Evolutionary conservation across 1,139 yeast species (phyloP), one percentile per base, ranked within the genome.

Genomic region (Yamadazyma atmosphaerica): DNA sequence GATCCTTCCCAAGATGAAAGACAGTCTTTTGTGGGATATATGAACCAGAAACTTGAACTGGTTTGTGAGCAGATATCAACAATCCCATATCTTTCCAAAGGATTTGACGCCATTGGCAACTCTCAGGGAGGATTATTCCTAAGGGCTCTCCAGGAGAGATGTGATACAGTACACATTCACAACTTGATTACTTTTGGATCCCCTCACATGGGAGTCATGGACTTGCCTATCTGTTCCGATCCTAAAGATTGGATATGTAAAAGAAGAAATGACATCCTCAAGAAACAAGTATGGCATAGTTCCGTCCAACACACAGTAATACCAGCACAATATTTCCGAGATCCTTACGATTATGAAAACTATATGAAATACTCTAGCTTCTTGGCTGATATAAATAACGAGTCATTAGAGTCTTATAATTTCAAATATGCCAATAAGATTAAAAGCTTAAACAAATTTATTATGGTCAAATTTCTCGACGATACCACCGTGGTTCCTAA

Each of bases 81-180:
- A 1, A 61, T 70, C 2, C 63, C 75, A 0, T 76, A 72, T 38
- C 61, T 81, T 11, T 36, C 49, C 2, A 42, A 60, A 12, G 92
- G 92, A 0, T 83, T 85, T 55, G 84, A 84, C 54, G 86, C 83
- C 4, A 70, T 86, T 34, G 95, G 95, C 3, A 83, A 83, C 50
- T 84, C 94, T 0, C 95, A 86, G 54, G 95, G 95, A 25, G 95
- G 95, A 0, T 58, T 86, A 11, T 80, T 86, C 44, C 60, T 85
- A 13, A 60, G 95, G 35, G 85, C 82, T 2, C 72, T 84, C 33
- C 68, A 78, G 23, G 84, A 86, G 54, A 58, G 74, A 28, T 82
- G 88, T 51, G 42, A 58, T 1, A 63, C 65, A 38, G 63, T 83
- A 1, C 64, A 70, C 2, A 66, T 85, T 2, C 58, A 72, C 40